Percentiles rank a stretch among this genome's conserved stretches.
phyloP scores from a whole-genome alignment of 345 rosid species.

The Aethionema arabicum region DNA sequence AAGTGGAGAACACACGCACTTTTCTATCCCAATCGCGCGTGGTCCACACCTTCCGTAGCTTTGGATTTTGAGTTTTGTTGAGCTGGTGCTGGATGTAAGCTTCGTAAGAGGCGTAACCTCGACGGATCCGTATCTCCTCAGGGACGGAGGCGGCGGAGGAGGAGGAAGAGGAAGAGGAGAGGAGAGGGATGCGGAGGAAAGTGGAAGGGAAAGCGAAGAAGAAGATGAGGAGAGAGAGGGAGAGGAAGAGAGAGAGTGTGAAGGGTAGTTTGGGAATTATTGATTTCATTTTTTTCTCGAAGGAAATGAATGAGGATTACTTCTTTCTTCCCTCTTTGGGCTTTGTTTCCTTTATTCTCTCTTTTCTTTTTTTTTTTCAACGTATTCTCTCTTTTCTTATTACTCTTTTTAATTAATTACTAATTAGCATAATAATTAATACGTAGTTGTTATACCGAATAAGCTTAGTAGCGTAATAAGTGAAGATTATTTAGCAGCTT shows the following conservation, averaged over 20 bases:
- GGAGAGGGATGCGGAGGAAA: constrained; percentile 19
- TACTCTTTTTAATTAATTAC: no score
- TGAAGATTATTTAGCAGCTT: no score
- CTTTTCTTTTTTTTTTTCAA: no score
- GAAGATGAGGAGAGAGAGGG: constrained; percentile 41
- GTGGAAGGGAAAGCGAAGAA: constrained; percentile 39
- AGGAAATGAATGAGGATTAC: no score
- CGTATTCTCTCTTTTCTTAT: no score
- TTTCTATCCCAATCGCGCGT: constrained; percentile 94
- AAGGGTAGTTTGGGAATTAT: constrained; percentile 40
- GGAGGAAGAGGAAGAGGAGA: constrained; percentile 10
- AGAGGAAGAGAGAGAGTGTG: constrained; percentile 43
- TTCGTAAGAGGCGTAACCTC: constrained; percentile 73
- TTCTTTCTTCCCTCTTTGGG: no score
- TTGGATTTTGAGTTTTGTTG: constrained; percentile 87
- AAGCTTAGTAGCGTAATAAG: no score
- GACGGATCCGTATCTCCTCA: constrained; percentile 59
- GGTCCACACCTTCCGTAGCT: constrained; percentile 68
- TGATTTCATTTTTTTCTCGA: constrained; percentile 27
- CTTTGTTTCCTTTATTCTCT: no score
- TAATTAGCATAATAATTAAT: no score
- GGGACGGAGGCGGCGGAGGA: constrained; percentile 10
- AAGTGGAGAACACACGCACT: constrained; percentile 60
- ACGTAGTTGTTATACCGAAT: no score
- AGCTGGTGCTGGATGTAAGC: constrained; percentile 90